Conservation (phyloP, 495 filamentous ascomycete species). For the Saxophila tyrrhenica region DNA sequence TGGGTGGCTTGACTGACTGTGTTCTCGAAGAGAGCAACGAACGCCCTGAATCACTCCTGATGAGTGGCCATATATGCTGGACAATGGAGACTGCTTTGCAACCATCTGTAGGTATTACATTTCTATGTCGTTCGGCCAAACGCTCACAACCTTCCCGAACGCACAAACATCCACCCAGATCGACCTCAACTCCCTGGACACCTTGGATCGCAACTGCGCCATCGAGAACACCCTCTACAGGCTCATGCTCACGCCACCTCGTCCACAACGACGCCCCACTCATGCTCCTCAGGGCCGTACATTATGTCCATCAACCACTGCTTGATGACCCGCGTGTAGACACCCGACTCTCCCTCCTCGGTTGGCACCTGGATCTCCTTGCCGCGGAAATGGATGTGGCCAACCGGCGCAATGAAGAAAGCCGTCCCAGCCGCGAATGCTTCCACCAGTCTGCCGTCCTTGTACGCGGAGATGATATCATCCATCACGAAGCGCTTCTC, state of each 20-base stretch:
- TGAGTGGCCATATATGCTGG: too few species aligned
- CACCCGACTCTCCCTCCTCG: conserved; percentile 45
- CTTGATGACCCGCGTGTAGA: conserved; percentile 60
- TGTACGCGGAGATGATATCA: conserved; percentile 60
- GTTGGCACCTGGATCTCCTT: conserved; percentile 56
- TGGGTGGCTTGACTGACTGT: not conserved
- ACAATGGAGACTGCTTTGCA: too few species aligned
- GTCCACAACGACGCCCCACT: conserved; percentile 63
- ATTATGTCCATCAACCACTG: conserved; percentile 71
- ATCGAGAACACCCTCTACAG: too few species aligned
- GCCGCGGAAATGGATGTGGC: conserved; percentile 59
- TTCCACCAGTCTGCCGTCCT: conserved; percentile 70
- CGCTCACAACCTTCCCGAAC: too few species aligned
- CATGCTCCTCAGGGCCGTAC: conserved; percentile 69
- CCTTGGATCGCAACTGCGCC: too few species aligned
- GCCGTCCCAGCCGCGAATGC: conserved; percentile 82
- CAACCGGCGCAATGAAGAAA: conserved; percentile 72
- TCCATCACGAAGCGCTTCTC: conserved; percentile 71
- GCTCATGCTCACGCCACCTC: conserved; percentile 4
- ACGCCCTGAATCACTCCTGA: not conserved
- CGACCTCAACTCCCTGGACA: too few species aligned
- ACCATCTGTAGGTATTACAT: too few species aligned
- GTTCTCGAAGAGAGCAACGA: not conserved
- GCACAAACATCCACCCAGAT: too few species aligned
- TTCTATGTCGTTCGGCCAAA: too few species aligned